Conservation (phyloP, 2,329 filamentous ascomycete species). For the Aspergillus jensenii region DNA sequence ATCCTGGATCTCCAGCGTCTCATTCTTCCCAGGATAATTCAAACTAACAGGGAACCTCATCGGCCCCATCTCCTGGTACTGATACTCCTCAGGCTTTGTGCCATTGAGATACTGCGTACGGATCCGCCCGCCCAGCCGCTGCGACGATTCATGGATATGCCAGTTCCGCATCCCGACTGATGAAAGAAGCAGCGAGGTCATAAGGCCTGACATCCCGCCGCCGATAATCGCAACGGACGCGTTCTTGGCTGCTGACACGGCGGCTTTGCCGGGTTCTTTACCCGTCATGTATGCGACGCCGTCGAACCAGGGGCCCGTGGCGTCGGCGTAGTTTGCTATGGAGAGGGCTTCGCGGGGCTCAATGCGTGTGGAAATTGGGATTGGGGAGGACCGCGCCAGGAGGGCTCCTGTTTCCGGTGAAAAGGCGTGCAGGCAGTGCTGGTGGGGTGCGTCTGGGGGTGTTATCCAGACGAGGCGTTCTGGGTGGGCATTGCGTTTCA, state of each 20-base stretch:
- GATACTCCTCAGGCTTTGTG: slow-evolving; percentile 35
- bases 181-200: slow-evolving; percentile 44
- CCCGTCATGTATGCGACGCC: slow-evolving; percentile 38
- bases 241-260: slow-evolving; percentile 32
- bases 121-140: slow-evolving; percentile 45
- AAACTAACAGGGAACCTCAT: slow-evolving; percentile 47
- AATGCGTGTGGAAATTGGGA: slow-evolving; percentile 18
- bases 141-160: slow-evolving; percentile 46
- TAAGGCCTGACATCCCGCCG: slow-evolving; percentile 36
- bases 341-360: slow-evolving; percentile 28
- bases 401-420: slow-evolving; percentile 19
- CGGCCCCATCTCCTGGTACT: slow-evolving; percentile 46
- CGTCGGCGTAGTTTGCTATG: slow-evolving; percentile 37
- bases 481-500: slow-evolving; percentile 40
- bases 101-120: slow-evolving; percentile 46
- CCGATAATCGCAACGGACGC: slow-evolving; percentile 38
- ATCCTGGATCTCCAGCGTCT: slow-evolving; percentile 44
- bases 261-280: slow-evolving; percentile 25
- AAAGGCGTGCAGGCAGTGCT: slow-evolving; percentile 37
- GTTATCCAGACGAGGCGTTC: slow-evolving; percentile 46
- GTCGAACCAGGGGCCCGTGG: slow-evolving; percentile 43
- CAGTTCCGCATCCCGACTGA: slow-evolving; percentile 47
- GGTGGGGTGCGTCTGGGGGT: slow-evolving; percentile 28
- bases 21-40: slow-evolving; percentile 42
- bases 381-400: slow-evolving; percentile 23